A percentile compares a stretch with the other conserved stretches of the same genome.
phyloP scores from a whole-genome alignment of 2,329 filamentous ascomycete species.

The Exserohilum turcica region DNA sequence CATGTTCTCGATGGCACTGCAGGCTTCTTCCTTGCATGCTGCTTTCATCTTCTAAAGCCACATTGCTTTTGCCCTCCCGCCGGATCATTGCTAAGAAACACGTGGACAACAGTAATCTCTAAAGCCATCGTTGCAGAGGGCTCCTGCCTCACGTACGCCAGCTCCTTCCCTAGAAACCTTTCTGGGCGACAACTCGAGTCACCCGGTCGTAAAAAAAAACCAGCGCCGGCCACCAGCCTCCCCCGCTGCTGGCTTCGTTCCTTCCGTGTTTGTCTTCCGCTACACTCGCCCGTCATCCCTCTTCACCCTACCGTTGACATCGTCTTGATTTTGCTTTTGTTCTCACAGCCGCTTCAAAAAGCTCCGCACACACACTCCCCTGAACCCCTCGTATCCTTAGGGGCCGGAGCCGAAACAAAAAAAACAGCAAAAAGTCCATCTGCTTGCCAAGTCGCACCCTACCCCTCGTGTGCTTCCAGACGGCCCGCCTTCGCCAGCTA shows the following conservation, averaged over 20 bases:
- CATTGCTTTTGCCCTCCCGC: background rate
- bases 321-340: conserved; percentile 2
- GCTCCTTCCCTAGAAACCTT: conserved; percentile 13
- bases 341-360: conserved; percentile 3
- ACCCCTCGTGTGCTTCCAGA: background rate
- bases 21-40: conserved; percentile 6
- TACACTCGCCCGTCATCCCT: conserved; percentile 2
- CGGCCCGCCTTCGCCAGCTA: background rate
- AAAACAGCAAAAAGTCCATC: too few relatives aligned
- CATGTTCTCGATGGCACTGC: conserved; percentile 5
- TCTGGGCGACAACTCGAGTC: conserved; percentile 17
- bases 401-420: background rate
- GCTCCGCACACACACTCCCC: background rate
- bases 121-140: conserved; percentile 25
- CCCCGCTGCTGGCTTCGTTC: conserved; percentile 12
- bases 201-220: conserved; percentile 20
- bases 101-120: conserved; percentile 36
- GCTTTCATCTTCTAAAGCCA: conserved; percentile 4
- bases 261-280: conserved; percentile 14
- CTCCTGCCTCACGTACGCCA: conserved; percentile 23
- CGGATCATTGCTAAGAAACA: conserved; percentile 27
- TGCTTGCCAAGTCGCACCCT: background rate
- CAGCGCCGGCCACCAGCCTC: conserved; percentile 13
- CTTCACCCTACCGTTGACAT: conserved; percentile 8
- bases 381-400: background rate